Evolutionary conservation across 441 rosid species (phyloP), one percentile per base, ranked within the genome.

Genomic region (Breynia disticha): DNA sequence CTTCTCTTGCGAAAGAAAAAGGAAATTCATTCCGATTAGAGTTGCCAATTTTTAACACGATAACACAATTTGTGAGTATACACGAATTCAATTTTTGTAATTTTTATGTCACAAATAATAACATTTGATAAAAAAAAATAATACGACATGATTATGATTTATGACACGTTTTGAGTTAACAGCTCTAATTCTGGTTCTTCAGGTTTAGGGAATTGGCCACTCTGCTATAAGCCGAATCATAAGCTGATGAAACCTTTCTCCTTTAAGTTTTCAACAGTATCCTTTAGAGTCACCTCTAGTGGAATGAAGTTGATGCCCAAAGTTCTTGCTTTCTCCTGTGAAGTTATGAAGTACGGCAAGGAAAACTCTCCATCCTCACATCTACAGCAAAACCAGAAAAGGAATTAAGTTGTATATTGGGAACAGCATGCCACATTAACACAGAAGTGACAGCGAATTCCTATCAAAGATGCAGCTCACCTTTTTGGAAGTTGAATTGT

Each of bases 211-310:
- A n/a, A n/a, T n/a, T n/a, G n/a, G n/a, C n/a, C n/a, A n/a, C n/a
- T n/a, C n/a, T n/a, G n/a, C n/a, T n/a, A 28, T 28, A 28, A 28
- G 7, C 35, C 35, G 8, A 4, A 28, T 28, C 35, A 28, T 5
- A 28, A 28, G 35, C n/a, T 44, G 39, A 73, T 51, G 37, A 71
- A 69, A n/a, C 64, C 70, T 64, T 76, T 79, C 17, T 69, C 73
- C 73, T 71, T 65, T 43, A 76, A 49, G 62, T 70, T 64, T 49
- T 68, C 79, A 16, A 73, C n/a, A 5, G 77, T 71, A 54, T 76
- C 79, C 55, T 38, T 57, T 3, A 79, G 56, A 42, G 55, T 68
- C 37, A 53, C 60, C 46, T 70, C 78, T 61, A 69, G 16, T 15
- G 75, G 66, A 54, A 53, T 72, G 65, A 68, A 72, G 46, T 64